Evolutionary conservation across 371 early-diverging fungal species (phyloP), one percentile per base, ranked within the genome.

Genomic region (Mortierella sp.): DNA sequence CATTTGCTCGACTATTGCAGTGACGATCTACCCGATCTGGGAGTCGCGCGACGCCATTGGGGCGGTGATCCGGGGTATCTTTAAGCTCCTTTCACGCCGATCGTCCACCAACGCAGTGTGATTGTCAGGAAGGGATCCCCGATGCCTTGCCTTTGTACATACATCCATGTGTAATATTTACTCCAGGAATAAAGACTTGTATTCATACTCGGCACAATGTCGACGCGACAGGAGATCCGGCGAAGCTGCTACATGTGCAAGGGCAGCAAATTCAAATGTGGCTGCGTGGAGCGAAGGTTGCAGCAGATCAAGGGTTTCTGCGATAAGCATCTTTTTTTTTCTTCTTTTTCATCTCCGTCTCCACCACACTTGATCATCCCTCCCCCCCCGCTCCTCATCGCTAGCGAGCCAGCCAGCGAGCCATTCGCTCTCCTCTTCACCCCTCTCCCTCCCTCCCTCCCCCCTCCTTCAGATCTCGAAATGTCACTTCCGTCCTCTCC

Each of bases 1-100:
- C 10, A 81, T 89, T 49, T 68, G 81, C 34, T 82, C 87, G 28
- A 78, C 88, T 0, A 49, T 80, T 46, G 83, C 82, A 0, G 88
- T 88, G 24, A 85, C 84, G 19, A 57, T 90, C 37, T 88, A 84
- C 56, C 91, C 90, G 0, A 44, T 90, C 0, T 81, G 78, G 78
- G 90, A 90, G 57, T 80, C 88, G 1, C 81, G 90, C 5, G 63
- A 43, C 3, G 72, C 84, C 5, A 62, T 88, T 27, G 60, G 10
- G 9, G 62, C 60, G 21, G 78, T 89, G 0, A 51, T 62, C 54
- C 67, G 40, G 19, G 86, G 85, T 12, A 76, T 88, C 19, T 60
- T 25, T 27, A 43, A 41, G 13, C 24, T 47, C 29, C 7, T 56
- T 19, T 56, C 56, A 1, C 31, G 58, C 24, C 54, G 43, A 28